Evolutionary conservation across 2,329 filamentous ascomycete genomes (phyloP), one percentile per base, ranked within the genome.

Genomic region (Albophoma yamanashiensis): DNA sequence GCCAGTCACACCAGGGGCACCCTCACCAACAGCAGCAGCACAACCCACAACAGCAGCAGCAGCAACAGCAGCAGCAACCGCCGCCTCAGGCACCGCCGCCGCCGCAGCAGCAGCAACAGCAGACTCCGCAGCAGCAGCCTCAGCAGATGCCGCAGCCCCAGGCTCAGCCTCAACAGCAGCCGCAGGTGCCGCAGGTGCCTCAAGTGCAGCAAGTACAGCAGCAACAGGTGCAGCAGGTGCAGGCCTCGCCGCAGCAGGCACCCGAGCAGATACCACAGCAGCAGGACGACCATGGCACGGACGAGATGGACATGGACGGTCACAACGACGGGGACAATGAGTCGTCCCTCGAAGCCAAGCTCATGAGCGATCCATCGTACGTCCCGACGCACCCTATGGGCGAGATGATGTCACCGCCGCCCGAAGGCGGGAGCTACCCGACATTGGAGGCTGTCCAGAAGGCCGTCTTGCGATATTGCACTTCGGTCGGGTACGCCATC

Each of bases 401-500:
- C 0, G 71, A 75, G 27, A 79, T 82, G 75, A 85, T 86, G 83
- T 84, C 83, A 4, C 78, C 83, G 3, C 85, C 85, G 4, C 84
- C 84, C 1, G 82, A 87, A 66, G 85, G 84, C 8, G 83, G 83
- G 22, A 86, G 82, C 65, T 88, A 84, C 64, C 79, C 83, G 2
- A 87, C 83, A 2, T 75, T 88, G 34, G 85, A 88, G 62, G 83
- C 83, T 9, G 81, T 88, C 11, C 85, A 87, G 67, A 83, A 85
- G 68, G 82, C 82, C 38, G 84, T 87, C 22, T 73, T 87, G 60
- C 75, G 78, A n/a, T 87, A 87, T 67, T 87, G 84, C 67, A 85
- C 84, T 0, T 85, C 84, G 20, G 84, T 87, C 52, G 85, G 85
- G 55, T 88, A 87, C 69, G 85, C 85, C 9, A 85, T 87, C 58